Conservation (phyloP, 1,284 basidiomycete species). For the Takashimella koratensis region DNA sequence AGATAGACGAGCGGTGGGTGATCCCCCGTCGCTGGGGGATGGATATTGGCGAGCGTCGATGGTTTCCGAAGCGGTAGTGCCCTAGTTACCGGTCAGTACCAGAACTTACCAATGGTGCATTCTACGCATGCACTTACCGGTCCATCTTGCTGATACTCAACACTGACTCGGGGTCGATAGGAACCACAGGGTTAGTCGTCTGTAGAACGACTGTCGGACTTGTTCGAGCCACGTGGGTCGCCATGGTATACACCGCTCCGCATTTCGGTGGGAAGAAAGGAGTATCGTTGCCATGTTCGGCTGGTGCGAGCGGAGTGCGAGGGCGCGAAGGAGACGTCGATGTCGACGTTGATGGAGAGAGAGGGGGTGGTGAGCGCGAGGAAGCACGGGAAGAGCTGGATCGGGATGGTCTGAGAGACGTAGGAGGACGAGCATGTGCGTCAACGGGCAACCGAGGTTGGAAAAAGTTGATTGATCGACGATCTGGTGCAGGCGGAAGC, state of each 20-base stretch:
- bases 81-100: conserved; percentile 11
- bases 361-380: conserved; percentile 5
- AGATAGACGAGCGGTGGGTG: conserved; percentile 30
- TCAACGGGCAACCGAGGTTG: conserved; percentile 13
- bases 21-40: conserved; percentile 5
- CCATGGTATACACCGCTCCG: conserved; percentile 56
- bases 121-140: conserved; percentile 54
- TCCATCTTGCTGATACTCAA: conserved; percentile 61
- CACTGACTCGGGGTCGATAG: conserved; percentile 53
- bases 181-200: conserved; percentile 67
- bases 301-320: neutral
- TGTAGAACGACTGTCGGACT: conserved; percentile 54
- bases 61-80: conserved; percentile 34
- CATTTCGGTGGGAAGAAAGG: conserved; percentile 27
- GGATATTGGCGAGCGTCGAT: conserved; percentile 11
- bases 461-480: conserved; percentile 65
- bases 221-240: conserved; percentile 56
- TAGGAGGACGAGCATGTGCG: neutral
- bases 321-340: conserved; percentile 5
- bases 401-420: neutral
- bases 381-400: conserved; percentile 9
- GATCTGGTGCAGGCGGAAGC: conserved; percentile 56
- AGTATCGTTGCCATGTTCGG: conserved; percentile 1
- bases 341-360: neutral
- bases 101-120: no score